These are phyloP conservation scores for Guyanaporus albipodus DNA, from an alignment of 768 basidiomycete species.

Conservation along the genomic window DNA sequence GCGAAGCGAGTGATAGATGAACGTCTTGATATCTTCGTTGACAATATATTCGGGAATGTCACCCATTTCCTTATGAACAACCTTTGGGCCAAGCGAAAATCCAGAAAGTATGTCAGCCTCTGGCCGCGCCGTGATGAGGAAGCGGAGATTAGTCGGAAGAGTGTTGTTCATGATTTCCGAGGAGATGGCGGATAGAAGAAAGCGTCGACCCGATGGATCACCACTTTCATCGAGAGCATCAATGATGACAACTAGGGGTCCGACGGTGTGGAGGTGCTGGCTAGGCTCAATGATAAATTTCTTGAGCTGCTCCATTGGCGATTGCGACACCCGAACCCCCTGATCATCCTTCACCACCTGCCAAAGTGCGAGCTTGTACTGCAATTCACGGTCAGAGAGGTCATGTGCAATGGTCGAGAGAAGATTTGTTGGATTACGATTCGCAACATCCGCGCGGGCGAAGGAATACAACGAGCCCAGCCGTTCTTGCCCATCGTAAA, in stretches of 20 bases:
- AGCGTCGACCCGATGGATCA: slow-evolving; percentile 10
- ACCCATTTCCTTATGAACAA: slow-evolving; percentile 15
- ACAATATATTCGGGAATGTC: slow-evolving; percentile 11
- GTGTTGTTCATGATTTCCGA: slow-evolving; percentile 5
- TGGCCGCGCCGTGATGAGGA: slow-evolving; percentile 27
- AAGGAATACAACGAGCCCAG: slow-evolving; percentile 34
- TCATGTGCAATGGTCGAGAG: slow-evolving; percentile 34
- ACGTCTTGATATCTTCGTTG: slow-evolving; percentile 15
- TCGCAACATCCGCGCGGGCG: slow-evolving; percentile 11
- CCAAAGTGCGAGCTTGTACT: slow-evolving; percentile 19
- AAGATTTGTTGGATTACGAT: slow-evolving; percentile 23
- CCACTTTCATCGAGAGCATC: slow-evolving; percentile 33
- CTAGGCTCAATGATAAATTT: slow-evolving; percentile 28
- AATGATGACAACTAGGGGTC: slow-evolving; percentile 34
- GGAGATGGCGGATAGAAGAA: slow-evolving; percentile 21
- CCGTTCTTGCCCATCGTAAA: slow-evolving; percentile 25
- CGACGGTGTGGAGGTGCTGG: slow-evolving; percentile 19
- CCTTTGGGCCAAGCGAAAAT: neutral
- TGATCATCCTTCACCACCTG: slow-evolving; percentile 17
- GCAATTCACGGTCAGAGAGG: slow-evolving; percentile 31
- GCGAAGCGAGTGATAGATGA: slow-evolving; percentile 13
- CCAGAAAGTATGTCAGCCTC: slow-evolving; percentile 21
- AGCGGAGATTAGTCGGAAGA: slow-evolving; percentile 23
- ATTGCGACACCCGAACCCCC: slow-evolving; percentile 18
- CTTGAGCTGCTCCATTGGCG: slow-evolving; percentile 25